Evolutionary conservation across 2,329 filamentous ascomycete species (phyloP), one percentile per base, ranked within the genome.

Genomic region (Ophiocordyceps robertsii): DNA sequence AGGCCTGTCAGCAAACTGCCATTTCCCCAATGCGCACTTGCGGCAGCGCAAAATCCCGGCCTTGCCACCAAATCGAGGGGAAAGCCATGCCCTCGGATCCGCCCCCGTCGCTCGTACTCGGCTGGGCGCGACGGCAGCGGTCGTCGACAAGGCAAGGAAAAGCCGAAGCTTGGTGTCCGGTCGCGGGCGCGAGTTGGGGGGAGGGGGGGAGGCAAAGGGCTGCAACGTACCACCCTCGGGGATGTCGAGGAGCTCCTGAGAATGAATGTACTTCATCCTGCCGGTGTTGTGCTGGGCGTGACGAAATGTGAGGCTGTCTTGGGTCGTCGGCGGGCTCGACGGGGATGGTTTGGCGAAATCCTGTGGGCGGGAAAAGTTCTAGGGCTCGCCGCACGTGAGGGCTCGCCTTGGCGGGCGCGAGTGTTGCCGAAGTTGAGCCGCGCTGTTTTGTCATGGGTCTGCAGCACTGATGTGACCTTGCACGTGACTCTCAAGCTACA

Each of bases 191-290:
- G 24, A 7, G n/a, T 27, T 9, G 24, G 24, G 24, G 9, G 6
- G 6, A 27, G 9, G 9, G 9, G 9, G 9, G 9, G 9, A 4
- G 4, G 24, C 24, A 24, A 6, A 27, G 24, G 19, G 24, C 24
- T 54, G 14, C 53, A 58, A 84, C 86, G 73, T 82, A 95, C 88
- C 88, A 77, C 89, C 86, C 70, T 95, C 87, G 64, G 93, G 92
- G 72, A 98, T 87, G 64, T 82, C 79, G 74, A 98, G 78, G 73
- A 79, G 77, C 82, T 98, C 90, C 75, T 90, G 78, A 66, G 87
- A 94, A 80, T 95, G 88, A 76, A 98, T 95, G 86, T 95, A 96
- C 79, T 85, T 93, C 92, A 96, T 96, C 74, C 85, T 95, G 84
- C 73, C 72, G 69, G 67, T 67, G 60, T 63, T 65, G 65, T 63